Evolutionary conservation across 2,329 filamentous ascomycete genomes (phyloP).

Genomic region (Claviceps maximensis): DNA sequence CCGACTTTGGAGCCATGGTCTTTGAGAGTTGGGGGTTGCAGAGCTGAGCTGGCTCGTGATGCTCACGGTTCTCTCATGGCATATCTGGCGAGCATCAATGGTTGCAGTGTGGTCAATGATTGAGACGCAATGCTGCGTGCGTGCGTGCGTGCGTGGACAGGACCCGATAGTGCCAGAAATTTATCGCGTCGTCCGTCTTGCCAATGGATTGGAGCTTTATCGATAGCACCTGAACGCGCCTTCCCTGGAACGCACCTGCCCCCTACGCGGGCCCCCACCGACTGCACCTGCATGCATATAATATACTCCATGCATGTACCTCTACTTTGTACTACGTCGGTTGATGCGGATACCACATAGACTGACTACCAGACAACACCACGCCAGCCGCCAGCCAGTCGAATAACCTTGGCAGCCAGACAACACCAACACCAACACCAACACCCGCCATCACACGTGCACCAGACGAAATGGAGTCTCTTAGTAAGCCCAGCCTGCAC

Average conservation of each 20-base stretch:
- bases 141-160: no score
- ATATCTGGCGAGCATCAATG: not conserved
- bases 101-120: not conserved
- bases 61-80: not conserved
- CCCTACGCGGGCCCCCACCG: no score
- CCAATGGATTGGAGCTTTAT: no score
- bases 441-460: not conserved
- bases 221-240: no score
- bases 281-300: no score
- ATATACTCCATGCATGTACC: no score
- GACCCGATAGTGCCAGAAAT: not conserved
- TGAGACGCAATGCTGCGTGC: not conserved
- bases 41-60: not conserved
- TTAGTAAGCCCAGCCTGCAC: conserved; percentile 2
- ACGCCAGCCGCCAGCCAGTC: not conserved
- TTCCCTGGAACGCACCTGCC: no score
- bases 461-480: conserved; percentile 2
- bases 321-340: no score
- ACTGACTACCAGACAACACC: not conserved
- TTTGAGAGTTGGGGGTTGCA: not conserved
- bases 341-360: no score
- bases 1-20: conserved; percentile 15
- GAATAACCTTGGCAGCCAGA: no score
- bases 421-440: not conserved
- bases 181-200: not conserved